Conservation (phyloP, 176 grass and related monocot species). For the Lolium rigidum region DNA sequence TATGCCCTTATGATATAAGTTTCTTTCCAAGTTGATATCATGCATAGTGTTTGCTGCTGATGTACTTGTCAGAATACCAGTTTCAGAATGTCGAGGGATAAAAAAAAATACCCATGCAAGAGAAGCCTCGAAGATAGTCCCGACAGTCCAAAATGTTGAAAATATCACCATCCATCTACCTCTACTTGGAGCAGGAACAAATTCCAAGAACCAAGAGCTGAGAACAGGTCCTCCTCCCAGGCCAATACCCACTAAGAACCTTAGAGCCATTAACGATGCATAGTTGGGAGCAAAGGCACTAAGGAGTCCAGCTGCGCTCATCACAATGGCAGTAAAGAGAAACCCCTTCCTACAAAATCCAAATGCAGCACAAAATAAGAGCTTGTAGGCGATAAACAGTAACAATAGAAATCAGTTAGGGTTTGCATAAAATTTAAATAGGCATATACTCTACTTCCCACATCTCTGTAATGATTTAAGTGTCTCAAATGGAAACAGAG, state of each 20-base stretch:
- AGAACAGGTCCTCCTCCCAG: conserved; percentile 96
- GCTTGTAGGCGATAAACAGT: conserved; percentile 18
- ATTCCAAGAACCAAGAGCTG: conserved; percentile 96
- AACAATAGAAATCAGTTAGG: not conserved
- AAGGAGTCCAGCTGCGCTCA: conserved; percentile 76
- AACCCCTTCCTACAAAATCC: conserved; percentile 80
- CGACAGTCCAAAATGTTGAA: conserved; percentile 95
- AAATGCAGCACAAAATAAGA: conserved; percentile 37
- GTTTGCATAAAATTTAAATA: conserved; percentile 16
- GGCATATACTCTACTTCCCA: not conserved
- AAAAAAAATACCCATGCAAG: conserved; percentile 83
- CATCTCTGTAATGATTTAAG: not conserved
- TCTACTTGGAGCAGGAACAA: conserved; percentile 87
- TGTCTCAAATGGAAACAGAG: not conserved
- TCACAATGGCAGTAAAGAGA: conserved; percentile 94
- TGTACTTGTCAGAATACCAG: not conserved
- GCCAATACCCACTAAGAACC: conserved; percentile 93
- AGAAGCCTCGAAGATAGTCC: conserved; percentile 94
- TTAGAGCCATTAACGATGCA: conserved; percentile 59
- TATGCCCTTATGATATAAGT: not conserved
- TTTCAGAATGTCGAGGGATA: conserved; percentile 17
- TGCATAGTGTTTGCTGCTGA: conserved; percentile 12
- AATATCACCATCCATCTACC: conserved; percentile 97
- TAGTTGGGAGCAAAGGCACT: conserved; percentile 93
- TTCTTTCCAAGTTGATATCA: conserved; percentile 24